Evolutionary conservation across 2,329 filamentous ascomycete genomes (phyloP), one percentile per base, ranked within the genome.

Genomic region (Zalaria sp.): DNA sequence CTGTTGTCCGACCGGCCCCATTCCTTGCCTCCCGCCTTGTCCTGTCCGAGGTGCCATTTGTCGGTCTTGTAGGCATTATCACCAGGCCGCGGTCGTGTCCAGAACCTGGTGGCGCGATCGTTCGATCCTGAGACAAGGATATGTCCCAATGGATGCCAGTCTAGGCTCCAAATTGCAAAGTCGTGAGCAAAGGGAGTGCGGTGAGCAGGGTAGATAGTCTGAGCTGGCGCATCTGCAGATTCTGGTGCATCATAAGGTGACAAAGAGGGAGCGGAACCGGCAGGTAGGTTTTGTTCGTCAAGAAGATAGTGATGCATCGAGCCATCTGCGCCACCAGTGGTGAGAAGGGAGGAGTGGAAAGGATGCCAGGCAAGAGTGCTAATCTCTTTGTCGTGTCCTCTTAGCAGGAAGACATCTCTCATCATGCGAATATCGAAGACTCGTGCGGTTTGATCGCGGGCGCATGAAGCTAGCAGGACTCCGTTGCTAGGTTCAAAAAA

Each of bases 351-450:
- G 42, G 84, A 76, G 58, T 96, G 91, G 40, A 94, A 76, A 1
- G 91, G 91, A 61, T 98, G 91, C 86, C 89, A 98, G 3, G 84
- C 73, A 39, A 98, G 65, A 1, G 87, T 93, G 8, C 86, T 89
- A 46, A 98, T 85, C 50, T 95, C 91, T 63, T 95, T 96, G 52
- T 96, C 88, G 57, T 96, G 88, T 5, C 91, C 91, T 51, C 89
- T 83, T 25, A 98, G 74, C 37, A 96, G 75, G 52, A 87, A 85
- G 43, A 96, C 88, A 59, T 98, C 91, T 48, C 91, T 83, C 91
- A 98, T 96, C 83, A 94, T 94, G 38, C 91, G 79, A 43, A 98
- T 71, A 59, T 98, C 91, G 55, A 96, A 96, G 37, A 98, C 78
- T 46, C 91, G 79, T 5, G 88, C 87, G 1, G 85, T 93, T 59